Percentiles rank a stretch among this genome's conserved stretches.
phyloP scores from a whole-genome alignment of 2,329 filamentous ascomycete genomes.

The Chaetomiaceae sp. region DNA sequence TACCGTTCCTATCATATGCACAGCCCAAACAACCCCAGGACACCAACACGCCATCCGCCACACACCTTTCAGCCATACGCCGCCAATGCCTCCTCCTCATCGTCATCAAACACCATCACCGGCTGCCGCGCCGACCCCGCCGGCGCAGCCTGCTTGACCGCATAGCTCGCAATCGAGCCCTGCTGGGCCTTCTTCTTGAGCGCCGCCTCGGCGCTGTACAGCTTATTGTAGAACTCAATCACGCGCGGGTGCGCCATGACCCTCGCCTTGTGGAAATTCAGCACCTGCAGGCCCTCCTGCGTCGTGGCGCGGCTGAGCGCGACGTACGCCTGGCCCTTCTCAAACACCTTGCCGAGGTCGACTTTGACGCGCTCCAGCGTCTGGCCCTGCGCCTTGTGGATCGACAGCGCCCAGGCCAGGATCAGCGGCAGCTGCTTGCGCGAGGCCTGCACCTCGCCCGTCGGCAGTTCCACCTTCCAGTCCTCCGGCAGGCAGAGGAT shows the following conservation, averaged over 20 bases:
- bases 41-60: too few relatives aligned
- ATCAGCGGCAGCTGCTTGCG: slow-evolving; percentile 81
- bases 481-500: slow-evolving; percentile 80
- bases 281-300: slow-evolving; percentile 79
- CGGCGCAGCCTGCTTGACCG: slow-evolving; percentile 28
- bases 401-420: slow-evolving; percentile 91
- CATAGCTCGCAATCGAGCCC: slow-evolving; percentile 36
- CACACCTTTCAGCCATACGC: slow-evolving; percentile 42
- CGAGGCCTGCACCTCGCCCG: slow-evolving; percentile 85
- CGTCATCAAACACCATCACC: slow-evolving; percentile 33
- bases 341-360: slow-evolving; percentile 84
- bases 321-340: slow-evolving; percentile 97
- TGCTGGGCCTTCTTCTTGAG: slow-evolving; percentile 28
- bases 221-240: slow-evolving; percentile 73
- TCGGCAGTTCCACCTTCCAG: slow-evolving; percentile 97
- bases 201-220: slow-evolving; percentile 62
- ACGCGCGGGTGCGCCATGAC: slow-evolving; percentile 93
- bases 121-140: slow-evolving; percentile 2
- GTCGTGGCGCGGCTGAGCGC: slow-evolving; percentile 87
- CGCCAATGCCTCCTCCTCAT: slow-evolving; percentile 45
- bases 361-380: slow-evolving; percentile 92
- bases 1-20: too few relatives aligned
- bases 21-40: too few relatives aligned
- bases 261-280: slow-evolving; percentile 81
- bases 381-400: slow-evolving; percentile 96